Percentiles rank a stretch among this genome's conserved stretches.
Evolutionary conservation across 345 rosid species (phyloP).

Genomic region (Brassica carinata): DNA sequence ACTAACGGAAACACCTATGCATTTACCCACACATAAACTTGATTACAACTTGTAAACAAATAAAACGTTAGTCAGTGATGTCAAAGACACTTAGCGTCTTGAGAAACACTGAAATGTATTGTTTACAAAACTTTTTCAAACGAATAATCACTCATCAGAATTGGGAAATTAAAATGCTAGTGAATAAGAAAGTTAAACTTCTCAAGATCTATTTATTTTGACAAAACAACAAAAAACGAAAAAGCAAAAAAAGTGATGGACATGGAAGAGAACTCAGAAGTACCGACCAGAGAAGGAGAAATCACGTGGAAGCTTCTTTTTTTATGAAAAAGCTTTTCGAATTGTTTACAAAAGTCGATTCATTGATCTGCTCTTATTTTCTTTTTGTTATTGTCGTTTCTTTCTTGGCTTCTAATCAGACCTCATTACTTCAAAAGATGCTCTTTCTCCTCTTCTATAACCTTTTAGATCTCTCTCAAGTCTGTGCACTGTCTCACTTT

Average conservation of each 20-base stretch:
- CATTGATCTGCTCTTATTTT: constrained; percentile 13
- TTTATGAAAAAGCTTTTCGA: constrained; percentile 5
- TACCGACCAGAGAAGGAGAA: constrained; percentile 26
- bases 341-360: constrained; percentile 28
- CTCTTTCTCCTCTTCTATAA: constrained; percentile 7
- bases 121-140: not conserved
- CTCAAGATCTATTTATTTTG: not conserved
- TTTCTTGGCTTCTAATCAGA: constrained; percentile 25
- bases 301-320: constrained; percentile 40
- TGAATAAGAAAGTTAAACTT: not conserved
- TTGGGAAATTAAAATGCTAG: not conserved
- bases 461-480: constrained; percentile 26
- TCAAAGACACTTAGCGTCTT: not conserved
- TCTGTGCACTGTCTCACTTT: constrained; percentile 9
- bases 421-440: constrained; percentile 25
- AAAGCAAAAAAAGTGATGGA: not conserved
- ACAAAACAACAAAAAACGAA: not conserved
- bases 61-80: not conserved
- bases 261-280: constrained; percentile 15
- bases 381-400: constrained; percentile 19
- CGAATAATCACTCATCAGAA: not conserved
- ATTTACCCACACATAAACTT: not conserved
- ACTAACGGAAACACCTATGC: not conserved
- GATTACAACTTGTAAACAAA: too few relatives aligned
- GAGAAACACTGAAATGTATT: not conserved